phyloP scores from a whole-genome alignment of 208 protist genomes.

The Acanthamoeba polyphaga region DNA sequence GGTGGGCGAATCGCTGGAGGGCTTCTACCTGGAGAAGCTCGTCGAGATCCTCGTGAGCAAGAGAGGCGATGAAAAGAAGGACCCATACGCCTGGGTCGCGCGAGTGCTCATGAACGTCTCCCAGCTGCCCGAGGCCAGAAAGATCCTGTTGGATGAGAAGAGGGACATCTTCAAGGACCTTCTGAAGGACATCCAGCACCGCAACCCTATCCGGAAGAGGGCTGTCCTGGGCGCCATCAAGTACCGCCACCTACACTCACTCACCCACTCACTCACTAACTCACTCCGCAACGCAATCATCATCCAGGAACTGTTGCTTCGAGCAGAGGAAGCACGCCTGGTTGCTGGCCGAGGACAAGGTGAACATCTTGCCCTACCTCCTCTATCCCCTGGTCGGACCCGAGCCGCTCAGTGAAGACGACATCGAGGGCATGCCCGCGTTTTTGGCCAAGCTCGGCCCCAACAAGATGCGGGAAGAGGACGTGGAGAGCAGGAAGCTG shows the following conservation, averaged over 20 bases:
- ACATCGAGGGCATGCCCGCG: conserved; percentile 45
- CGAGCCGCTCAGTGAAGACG: conserved; percentile 56
- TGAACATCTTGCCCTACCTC: conserved; percentile 56
- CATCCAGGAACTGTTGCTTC: conserved; percentile 60
- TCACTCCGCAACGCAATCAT: neutral
- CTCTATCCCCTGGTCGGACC: conserved; percentile 55
- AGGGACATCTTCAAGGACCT: conserved; percentile 51
- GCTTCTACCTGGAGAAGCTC: conserved; percentile 66
- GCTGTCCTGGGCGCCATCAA: conserved; percentile 51
- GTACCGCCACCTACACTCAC: neutral
- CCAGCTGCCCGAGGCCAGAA: conserved; percentile 15
- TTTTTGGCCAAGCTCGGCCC: conserved; percentile 43
- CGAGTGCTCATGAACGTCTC: conserved; percentile 52
- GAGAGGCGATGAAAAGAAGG: conserved; percentile 66
- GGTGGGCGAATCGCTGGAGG: conserved; percentile 67
- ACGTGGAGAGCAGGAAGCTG: conserved; percentile 40
- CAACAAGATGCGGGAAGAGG: conserved; percentile 20
- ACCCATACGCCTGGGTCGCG: conserved; percentile 57
- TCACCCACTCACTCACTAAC: too few species aligned
- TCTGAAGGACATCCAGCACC: conserved; percentile 43
- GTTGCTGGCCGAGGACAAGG: conserved; percentile 57
- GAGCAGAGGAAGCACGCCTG: conserved; percentile 54
- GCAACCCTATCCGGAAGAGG: conserved; percentile 53
- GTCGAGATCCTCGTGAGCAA: conserved; percentile 56
- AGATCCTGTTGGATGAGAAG: conserved; percentile 42